Conservation (phyloP, 441 rosid species). For the Dalechampia spathulata region DNA sequence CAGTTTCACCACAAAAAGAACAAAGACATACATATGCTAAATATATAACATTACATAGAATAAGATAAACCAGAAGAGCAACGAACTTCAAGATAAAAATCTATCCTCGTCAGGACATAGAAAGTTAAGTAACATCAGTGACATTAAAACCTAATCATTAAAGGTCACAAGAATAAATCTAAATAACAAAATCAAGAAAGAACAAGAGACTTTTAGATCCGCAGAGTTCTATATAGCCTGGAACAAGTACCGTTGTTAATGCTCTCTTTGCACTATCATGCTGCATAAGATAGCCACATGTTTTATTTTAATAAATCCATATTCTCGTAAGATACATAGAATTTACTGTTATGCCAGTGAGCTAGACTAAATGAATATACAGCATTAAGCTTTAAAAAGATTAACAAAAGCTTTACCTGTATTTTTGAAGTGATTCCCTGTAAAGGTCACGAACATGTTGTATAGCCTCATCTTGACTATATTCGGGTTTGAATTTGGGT, state of each 20-base stretch:
- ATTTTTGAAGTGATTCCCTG: conserved; percentile 56
- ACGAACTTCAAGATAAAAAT: background rate
- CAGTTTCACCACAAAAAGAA: background rate
- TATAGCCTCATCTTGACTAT: conserved; percentile 60
- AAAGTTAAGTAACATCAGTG: background rate
- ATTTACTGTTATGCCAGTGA: background rate
- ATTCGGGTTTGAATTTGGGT: conserved; percentile 74
- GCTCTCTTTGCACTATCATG: background rate
- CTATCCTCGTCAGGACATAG: background rate
- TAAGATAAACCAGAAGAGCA: background rate
- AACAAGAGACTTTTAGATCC: background rate
- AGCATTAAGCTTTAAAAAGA: background rate
- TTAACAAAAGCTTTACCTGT: conserved; percentile 45
- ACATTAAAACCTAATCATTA: background rate
- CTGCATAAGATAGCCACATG: background rate
- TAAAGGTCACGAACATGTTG: conserved; percentile 67
- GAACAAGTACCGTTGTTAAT: background rate
- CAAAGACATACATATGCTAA: background rate
- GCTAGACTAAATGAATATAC: background rate
- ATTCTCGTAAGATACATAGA: background rate
- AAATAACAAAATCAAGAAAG: background rate
- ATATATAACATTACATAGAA: background rate
- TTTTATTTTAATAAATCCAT: background rate
- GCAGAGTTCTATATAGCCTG: background rate
- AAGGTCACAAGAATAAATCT: background rate